Evolutionary conservation across 2,329 filamentous ascomycete genomes (phyloP).

Genomic region (Davidsoniella virescens): DNA sequence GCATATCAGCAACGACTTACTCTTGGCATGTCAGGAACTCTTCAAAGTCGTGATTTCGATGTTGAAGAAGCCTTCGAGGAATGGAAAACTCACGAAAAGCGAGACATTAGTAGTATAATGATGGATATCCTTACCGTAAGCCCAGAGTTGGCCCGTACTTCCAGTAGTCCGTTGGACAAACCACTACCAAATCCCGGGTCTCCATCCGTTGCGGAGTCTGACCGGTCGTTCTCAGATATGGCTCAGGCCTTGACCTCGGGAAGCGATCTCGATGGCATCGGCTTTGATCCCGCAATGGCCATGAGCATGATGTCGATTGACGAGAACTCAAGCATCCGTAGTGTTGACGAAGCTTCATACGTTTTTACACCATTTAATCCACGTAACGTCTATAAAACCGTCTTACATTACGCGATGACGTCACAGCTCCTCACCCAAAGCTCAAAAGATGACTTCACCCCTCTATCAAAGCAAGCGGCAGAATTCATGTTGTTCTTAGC

Average conservation of each 20-base stretch:
- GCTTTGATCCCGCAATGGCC: slow-evolving; percentile 22
- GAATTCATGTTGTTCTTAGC: slow-evolving; percentile 77
- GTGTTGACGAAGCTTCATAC: slow-evolving; percentile 52
- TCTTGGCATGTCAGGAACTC: slow-evolving; percentile 57
- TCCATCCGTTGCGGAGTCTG: slow-evolving; percentile 24
- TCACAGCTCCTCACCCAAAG: slow-evolving; percentile 35
- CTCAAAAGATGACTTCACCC: slow-evolving; percentile 30
- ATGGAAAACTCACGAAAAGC: slow-evolving; percentile 82
- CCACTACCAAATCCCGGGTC: slow-evolving; percentile 35
- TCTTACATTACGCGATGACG: slow-evolving; percentile 60
- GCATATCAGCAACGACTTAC: slow-evolving; percentile 81
- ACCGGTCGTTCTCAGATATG: slow-evolving; percentile 37
- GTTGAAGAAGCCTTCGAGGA: slow-evolving; percentile 70
- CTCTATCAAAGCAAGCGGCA: slow-evolving; percentile 60
- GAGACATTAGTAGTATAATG: slow-evolving; percentile 85
- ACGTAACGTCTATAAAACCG: slow-evolving; percentile 65
- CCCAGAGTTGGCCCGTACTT: slow-evolving; percentile 68
- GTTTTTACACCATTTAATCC: slow-evolving; percentile 82
- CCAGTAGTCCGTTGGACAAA: slow-evolving; percentile 42
- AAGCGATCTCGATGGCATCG: slow-evolving; percentile 21
- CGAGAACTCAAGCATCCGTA: slow-evolving; percentile 32
- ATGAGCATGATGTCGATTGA: slow-evolving; percentile 49
- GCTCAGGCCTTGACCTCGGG: slow-evolving; percentile 33
- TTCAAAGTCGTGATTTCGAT: slow-evolving; percentile 78
- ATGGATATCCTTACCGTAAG: slow-evolving; percentile 74